Percentiles rank a stretch among this genome's conserved stretches.
Evolutionary conservation across 345 rosid genomes (phyloP).

Genomic region (Salix viminalis): DNA sequence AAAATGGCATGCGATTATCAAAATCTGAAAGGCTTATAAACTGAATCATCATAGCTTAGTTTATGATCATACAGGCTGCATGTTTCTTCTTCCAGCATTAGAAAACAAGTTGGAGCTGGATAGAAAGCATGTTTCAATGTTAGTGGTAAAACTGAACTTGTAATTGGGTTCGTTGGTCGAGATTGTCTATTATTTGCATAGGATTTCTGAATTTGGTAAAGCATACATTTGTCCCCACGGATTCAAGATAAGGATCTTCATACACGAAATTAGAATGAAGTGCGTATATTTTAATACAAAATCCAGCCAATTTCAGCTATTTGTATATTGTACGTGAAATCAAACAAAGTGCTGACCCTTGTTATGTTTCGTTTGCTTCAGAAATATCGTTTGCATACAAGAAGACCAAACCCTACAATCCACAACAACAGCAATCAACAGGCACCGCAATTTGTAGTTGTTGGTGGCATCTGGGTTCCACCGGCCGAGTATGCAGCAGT

Average conservation of each 20-base stretch:
- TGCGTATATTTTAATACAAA: background rate
- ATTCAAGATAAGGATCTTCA: background rate
- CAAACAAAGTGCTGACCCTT: background rate
- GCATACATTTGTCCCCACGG: background rate
- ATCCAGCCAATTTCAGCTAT: background rate
- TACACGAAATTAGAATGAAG: background rate
- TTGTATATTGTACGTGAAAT: background rate
- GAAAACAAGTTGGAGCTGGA: background rate
- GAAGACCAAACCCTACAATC: conserved; percentile 57
- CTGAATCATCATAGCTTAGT: background rate
- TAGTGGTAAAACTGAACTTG: background rate
- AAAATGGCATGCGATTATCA: background rate
- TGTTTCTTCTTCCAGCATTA: too few species aligned
- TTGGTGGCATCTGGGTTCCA: conserved; percentile 87
- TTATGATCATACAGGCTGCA: too few species aligned
- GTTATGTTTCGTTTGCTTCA: conserved; percentile 22
- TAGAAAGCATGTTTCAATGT: background rate
- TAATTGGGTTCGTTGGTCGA: background rate
- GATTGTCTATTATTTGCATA: background rate
- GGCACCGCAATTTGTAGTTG: conserved; percentile 79
- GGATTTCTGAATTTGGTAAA: background rate
- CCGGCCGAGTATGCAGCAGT: conserved; percentile 53
- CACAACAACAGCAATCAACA: conserved; percentile 43
- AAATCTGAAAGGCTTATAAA: background rate
- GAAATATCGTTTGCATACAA: conserved; percentile 89